phyloP scores from a whole-genome alignment of 2,329 filamentous ascomycete genomes.

The Colletotrichum navitas region DNA sequence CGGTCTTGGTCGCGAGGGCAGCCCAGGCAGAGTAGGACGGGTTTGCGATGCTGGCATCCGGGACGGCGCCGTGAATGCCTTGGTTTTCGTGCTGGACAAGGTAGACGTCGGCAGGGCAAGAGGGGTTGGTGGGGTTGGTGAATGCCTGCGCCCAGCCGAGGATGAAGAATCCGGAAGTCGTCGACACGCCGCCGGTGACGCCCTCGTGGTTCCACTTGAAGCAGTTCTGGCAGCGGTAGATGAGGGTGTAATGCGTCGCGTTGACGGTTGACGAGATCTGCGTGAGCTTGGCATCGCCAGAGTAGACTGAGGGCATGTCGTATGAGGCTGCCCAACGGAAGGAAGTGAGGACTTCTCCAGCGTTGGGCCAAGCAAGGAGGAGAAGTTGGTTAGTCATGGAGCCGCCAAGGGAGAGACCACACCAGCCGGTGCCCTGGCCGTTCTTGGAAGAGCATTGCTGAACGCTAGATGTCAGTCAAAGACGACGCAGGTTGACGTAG shows the following conservation, averaged over 20 bases:
- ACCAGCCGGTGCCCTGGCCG: conserved; percentile 65
- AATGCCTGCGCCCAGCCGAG: conserved; percentile 70
- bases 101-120: conserved; percentile 58
- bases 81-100: conserved; percentile 67
- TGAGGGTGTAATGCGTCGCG: conserved; percentile 68
- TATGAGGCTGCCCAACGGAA: conserved; percentile 72
- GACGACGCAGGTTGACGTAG: neutral
- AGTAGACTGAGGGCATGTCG: conserved; percentile 68
- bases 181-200: conserved; percentile 57
- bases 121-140: conserved; percentile 55
- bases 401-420: conserved; percentile 67
- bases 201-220: conserved; percentile 66
- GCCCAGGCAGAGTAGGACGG: conserved; percentile 59
- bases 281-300: conserved; percentile 71
- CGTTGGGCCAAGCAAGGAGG: conserved; percentile 69
- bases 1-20: conserved; percentile 57
- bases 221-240: conserved; percentile 75
- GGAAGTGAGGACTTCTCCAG: conserved; percentile 66
- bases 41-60: conserved; percentile 54
- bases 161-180: conserved; percentile 58
- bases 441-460: conserved; percentile 61
- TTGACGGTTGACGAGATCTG: conserved; percentile 71
- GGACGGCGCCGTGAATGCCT: conserved; percentile 61
- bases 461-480: conserved; percentile 25
- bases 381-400: conserved; percentile 71